Evolutionary conservation across 441 rosid species (phyloP).

Genomic region (Omphalea diandra): DNA sequence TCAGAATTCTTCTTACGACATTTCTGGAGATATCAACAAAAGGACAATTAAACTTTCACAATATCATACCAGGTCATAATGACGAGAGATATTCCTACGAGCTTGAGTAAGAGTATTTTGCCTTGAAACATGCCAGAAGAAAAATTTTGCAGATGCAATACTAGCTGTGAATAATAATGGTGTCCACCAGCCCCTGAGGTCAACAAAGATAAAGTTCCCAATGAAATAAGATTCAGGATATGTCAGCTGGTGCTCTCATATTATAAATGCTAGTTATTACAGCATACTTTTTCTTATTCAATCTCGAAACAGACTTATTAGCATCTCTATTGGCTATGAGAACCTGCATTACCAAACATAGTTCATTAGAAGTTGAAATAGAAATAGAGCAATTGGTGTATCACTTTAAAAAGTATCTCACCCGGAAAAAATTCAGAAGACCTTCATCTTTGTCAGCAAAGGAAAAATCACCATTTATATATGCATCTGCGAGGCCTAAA

Average conservation of each 20-base stretch:
- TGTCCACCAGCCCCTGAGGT: conserved; percentile 93
- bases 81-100: conserved; percentile 85
- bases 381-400: not conserved
- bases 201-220: not conserved
- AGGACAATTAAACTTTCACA: not conserved
- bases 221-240: not conserved
- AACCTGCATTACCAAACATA: conserved; percentile 43
- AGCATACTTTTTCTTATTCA: conserved; percentile 56
- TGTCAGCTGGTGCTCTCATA: not conserved
- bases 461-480: conserved; percentile 77
- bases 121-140: conserved; percentile 61
- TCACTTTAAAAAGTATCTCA: conserved; percentile 23
- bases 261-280: not conserved
- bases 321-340: conserved; percentile 74
- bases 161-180: conserved; percentile 74
- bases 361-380: not conserved
- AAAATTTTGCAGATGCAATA: conserved; percentile 67
- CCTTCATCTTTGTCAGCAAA: conserved; percentile 69
- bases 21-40: conserved; percentile 4
- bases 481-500: conserved; percentile 88
- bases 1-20: not conserved
- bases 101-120: conserved; percentile 87
- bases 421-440: conserved; percentile 68
- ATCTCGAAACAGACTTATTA: conserved; percentile 34
- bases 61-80: conserved; percentile 79